Percentiles rank a stretch among this genome's conserved stretches.
Conservation (phyloP, 768 basidiomycete species). For the Boletus huronensis region DNA sequence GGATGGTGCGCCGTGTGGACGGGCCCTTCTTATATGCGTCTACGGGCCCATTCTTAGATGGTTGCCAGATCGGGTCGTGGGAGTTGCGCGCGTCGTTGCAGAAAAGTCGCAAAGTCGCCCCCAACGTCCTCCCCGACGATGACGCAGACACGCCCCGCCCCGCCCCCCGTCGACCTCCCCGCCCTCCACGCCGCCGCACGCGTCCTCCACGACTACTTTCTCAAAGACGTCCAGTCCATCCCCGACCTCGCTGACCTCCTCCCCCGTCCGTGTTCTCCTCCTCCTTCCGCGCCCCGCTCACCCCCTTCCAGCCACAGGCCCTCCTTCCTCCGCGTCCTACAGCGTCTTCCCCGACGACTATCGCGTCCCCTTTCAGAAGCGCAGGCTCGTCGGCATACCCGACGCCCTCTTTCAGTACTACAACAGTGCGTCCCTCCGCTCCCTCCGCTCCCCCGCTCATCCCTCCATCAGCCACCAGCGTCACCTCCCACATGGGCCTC, state of each 20-base stretch:
- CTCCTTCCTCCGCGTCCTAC: conserved; percentile 73
- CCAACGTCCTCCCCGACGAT: conserved; percentile 4
- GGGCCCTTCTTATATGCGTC: too few species aligned
- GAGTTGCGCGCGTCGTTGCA: neutral
- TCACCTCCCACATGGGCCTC: conserved; percentile 83
- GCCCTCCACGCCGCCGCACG: conserved; percentile 64
- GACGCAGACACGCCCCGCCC: conserved; percentile 19
- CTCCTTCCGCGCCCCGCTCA: conserved; percentile 1
- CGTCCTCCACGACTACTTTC: conserved; percentile 63
- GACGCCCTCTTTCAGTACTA: conserved; percentile 77
- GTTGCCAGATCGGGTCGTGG: conserved; percentile 3
- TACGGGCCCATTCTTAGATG: too few species aligned
- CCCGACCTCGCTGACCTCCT: conserved; percentile 74
- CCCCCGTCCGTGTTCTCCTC: conserved; percentile 43
- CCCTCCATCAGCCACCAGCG: conserved; percentile 50
- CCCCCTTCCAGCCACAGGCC: conserved; percentile 47
- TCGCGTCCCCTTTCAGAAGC: conserved; percentile 77
- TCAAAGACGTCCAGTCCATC: conserved; percentile 69
- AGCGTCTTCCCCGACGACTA: conserved; percentile 75
- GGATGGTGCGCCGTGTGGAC: neutral
- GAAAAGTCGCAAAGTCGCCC: neutral
- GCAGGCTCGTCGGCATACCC: conserved; percentile 71
- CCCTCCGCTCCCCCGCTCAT: conserved; percentile 6
- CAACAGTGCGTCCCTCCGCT: conserved; percentile 49
- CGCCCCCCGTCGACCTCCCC: conserved; percentile 49